phyloP scores from a whole-genome alignment of 371 early-diverging fungal genomes.

The Mucor piriformis region DNA sequence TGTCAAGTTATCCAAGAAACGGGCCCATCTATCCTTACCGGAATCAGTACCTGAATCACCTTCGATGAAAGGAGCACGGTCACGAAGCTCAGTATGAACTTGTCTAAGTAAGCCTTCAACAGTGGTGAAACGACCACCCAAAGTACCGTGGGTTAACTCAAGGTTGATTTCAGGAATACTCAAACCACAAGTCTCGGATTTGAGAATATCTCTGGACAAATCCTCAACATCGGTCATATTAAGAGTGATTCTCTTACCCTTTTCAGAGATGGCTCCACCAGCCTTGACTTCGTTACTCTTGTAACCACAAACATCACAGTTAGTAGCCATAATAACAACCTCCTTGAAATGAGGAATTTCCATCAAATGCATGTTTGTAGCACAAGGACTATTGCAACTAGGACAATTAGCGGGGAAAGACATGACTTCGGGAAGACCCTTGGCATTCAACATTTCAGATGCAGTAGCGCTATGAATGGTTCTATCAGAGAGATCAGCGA shows the following conservation, averaged over 20 bases:
- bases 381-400: conserved; percentile 77
- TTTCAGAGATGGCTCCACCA: conserved; percentile 82
- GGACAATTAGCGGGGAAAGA: conserved; percentile 91
- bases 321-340: conserved; percentile 95
- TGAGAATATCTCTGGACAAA: conserved; percentile 90
- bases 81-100: conserved; percentile 83
- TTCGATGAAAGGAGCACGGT: conserved; percentile 67
- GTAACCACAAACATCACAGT: conserved; percentile 91
- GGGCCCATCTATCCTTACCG: conserved; percentile 57
- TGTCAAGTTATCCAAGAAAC: conserved; percentile 71
- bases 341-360: conserved; percentile 95
- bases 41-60: conserved; percentile 76
- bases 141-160: conserved; percentile 83
- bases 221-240: conserved; percentile 84
- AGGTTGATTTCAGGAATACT: conserved; percentile 89
- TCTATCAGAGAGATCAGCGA: conserved; percentile 9
- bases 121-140: conserved; percentile 97
- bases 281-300: conserved; percentile 97
- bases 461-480: conserved; percentile 26
- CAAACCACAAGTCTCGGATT: conserved; percentile 93
- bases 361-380: conserved; percentile 91
- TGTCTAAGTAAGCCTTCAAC: conserved; percentile 92
- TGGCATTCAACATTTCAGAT: conserved; percentile 42
- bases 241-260: conserved; percentile 83
- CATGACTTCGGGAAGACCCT: conserved; percentile 66